A percentile compares a stretch with the other conserved stretches of the same genome.
Conservation (phyloP, 2,329 filamentous ascomycete species). For the Venturiaceae sp. region DNA sequence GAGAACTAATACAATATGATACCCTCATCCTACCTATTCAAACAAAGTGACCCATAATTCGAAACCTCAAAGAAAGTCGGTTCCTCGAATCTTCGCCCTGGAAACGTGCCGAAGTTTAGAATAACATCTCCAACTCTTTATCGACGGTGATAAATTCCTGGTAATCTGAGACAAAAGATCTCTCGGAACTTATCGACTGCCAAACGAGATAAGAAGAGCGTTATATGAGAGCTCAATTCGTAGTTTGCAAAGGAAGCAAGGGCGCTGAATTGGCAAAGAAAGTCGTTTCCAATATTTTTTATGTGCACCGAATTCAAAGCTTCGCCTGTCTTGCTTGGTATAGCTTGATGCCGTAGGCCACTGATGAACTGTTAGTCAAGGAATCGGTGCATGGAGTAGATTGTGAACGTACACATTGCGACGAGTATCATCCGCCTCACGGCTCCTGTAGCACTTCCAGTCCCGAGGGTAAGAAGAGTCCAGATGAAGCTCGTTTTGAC, state of each 20-base stretch:
- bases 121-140: too few relatives aligned
- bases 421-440: conserved; percentile 10
- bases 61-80: too few relatives aligned
- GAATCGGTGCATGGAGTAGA: background rate
- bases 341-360: conserved; percentile 3
- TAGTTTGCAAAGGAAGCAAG: too few relatives aligned
- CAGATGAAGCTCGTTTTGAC: conserved; percentile 18
- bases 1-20: background rate
- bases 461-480: conserved; percentile 14
- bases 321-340: conserved; percentile 3
- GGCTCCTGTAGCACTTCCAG: conserved; percentile 2
- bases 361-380: background rate
- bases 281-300: background rate
- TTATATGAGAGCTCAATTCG: too few relatives aligned
- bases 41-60: background rate
- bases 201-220: too few relatives aligned
- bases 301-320: background rate
- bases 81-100: too few relatives aligned
- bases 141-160: too few relatives aligned
- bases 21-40: background rate
- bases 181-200: too few relatives aligned
- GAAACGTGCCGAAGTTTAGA: too few relatives aligned
- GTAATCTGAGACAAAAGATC: too few relatives aligned
- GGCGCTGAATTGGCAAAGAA: too few relatives aligned
- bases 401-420: conserved; percentile 5